Evolutionary conservation across 306 rosid species (phyloP).

Genomic region (Sicyos edulis): DNA sequence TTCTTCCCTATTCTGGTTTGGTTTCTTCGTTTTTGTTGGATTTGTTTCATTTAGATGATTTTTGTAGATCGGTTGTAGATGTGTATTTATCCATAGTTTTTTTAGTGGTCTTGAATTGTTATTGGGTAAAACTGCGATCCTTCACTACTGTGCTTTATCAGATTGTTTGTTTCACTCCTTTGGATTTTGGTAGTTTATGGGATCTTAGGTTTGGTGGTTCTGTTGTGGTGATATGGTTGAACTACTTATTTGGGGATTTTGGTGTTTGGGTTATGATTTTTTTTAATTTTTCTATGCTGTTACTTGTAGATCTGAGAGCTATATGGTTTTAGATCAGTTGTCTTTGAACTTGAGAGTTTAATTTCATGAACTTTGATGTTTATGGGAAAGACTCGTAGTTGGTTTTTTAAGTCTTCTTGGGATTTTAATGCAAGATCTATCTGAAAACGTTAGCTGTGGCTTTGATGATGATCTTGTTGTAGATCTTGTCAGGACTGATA

Average conservation of each 20-base stretch:
- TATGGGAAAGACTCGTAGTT: neutral
- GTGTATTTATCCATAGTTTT: neutral
- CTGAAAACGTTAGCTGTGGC: neutral
- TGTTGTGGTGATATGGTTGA: neutral
- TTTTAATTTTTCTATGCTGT: neutral
- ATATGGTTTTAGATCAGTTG: neutral
- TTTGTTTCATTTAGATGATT: neutral
- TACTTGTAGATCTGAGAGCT: neutral
- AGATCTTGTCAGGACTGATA: neutral
- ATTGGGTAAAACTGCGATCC: neutral
- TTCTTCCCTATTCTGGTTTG: neutral
- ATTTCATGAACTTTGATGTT: constrained; percentile 1
- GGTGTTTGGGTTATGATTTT: neutral
- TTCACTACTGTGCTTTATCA: neutral
- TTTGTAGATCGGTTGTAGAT: neutral
- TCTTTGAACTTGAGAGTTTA: neutral
- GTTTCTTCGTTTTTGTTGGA: constrained; percentile 13
- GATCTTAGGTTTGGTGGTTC: neutral
- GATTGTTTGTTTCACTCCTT: neutral
- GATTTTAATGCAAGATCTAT: neutral
- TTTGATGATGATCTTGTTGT: neutral
- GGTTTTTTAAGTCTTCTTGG: no score
- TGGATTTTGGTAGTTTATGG: neutral
- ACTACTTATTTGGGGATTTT: neutral
- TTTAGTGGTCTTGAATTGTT: neutral